Evolutionary conservation across 768 basidiomycete genomes (phyloP).

Genomic region (Leccinum aurantiacum): DNA sequence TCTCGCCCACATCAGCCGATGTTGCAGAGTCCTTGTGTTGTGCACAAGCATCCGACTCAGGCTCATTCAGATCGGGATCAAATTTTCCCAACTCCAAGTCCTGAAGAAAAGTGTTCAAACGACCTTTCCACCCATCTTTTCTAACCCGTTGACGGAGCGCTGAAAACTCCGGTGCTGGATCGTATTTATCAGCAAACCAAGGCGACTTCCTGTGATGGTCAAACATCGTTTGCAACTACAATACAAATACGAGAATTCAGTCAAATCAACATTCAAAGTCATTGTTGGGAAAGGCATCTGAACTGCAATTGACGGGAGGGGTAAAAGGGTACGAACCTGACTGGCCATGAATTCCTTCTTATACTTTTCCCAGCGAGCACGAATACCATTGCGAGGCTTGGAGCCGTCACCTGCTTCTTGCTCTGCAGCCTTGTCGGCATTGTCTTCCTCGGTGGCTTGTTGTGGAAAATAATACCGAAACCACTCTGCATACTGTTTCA

Average conservation of each 20-base stretch:
- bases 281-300: conserved; percentile 15
- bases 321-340: conserved; percentile 64
- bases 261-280: conserved; percentile 12
- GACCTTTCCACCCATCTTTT: conserved; percentile 82
- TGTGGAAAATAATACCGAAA: conserved; percentile 75
- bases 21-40: conserved; percentile 51
- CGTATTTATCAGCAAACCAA: conserved; percentile 97
- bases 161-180: conserved; percentile 68
- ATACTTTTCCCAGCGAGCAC: conserved; percentile 87
- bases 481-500: conserved; percentile 89
- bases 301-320: conserved; percentile 8
- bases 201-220: conserved; percentile 93
- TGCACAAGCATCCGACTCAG: conserved; percentile 51
- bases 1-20: conserved; percentile 38
- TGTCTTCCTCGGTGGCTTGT: conserved; percentile 80
- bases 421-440: conserved; percentile 79
- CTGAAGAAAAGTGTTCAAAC: conserved; percentile 67
- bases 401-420: conserved; percentile 80
- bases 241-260: conserved; percentile 38
- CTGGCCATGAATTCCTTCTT: conserved; percentile 85
- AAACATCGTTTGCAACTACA: conserved; percentile 93
- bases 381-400: conserved; percentile 83
- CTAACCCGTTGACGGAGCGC: conserved; percentile 75
- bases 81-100: conserved; percentile 84
- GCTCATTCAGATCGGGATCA: conserved; percentile 72